A percentile compares a stretch with the other conserved stretches of the same genome.
Conservation (phyloP, 306 rosid species). For the Gillenia trifoliata region DNA sequence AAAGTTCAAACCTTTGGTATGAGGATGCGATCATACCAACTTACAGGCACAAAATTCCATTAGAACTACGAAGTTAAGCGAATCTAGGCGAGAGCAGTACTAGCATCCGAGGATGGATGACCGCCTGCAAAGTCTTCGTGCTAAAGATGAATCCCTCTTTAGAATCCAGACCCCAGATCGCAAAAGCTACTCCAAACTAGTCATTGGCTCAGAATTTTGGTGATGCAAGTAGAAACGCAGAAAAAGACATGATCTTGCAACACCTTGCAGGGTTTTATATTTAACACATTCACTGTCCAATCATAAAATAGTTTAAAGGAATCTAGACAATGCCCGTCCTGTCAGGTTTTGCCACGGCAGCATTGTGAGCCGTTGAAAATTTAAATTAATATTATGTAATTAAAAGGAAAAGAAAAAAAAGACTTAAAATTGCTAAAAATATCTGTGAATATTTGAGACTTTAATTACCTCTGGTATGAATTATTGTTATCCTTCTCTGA, state of each 20-base stretch:
- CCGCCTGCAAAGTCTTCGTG: too few relatives aligned
- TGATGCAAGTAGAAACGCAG: neutral
- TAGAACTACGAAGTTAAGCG: too few relatives aligned
- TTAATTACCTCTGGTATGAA: neutral
- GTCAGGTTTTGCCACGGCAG: slow-evolving; percentile 2
- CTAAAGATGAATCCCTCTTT: too few relatives aligned
- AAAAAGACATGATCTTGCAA: neutral
- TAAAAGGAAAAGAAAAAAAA: neutral
- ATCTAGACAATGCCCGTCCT: slow-evolving; percentile 2
- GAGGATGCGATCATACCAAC: neutral
- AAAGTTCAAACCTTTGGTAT: neutral
- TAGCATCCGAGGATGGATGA: too few relatives aligned
- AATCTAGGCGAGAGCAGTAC: too few relatives aligned
- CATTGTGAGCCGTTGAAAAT: slow-evolving; percentile 12
- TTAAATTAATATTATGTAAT: neutral
- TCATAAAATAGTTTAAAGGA: neutral
- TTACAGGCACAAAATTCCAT: too few relatives aligned
- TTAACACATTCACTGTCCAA: neutral
- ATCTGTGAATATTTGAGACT: neutral
- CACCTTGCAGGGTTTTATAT: neutral
- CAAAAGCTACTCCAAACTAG: too few relatives aligned
- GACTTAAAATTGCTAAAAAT: neutral
- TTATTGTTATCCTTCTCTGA: neutral
- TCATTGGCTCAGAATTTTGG: neutral
- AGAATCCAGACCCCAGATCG: too few relatives aligned